Conservation (phyloP, 352 stramenopile genomes). For the Globisporangium takayamanum region DNA sequence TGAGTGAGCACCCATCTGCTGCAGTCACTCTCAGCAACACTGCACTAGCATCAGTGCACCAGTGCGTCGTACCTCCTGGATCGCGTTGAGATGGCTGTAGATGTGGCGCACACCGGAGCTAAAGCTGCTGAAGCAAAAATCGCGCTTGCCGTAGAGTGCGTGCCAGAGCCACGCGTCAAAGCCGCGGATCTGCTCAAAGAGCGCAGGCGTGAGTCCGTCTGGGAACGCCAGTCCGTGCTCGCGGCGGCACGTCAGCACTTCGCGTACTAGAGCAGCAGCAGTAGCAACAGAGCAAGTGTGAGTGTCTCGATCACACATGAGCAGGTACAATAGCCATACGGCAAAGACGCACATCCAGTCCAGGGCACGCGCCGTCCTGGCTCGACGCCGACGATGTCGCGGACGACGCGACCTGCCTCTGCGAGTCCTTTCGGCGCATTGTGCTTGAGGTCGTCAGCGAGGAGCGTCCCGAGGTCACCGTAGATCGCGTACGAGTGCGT, state of each 20-base stretch:
- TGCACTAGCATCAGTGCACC: too few relatives aligned
- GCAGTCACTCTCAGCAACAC: too few relatives aligned
- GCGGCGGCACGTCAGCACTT: constrained; percentile 61
- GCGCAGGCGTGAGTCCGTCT: constrained; percentile 38
- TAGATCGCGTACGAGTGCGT: constrained; percentile 69
- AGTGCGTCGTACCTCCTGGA: constrained; percentile 27
- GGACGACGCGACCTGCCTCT: constrained; percentile 32
- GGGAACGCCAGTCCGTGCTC: constrained; percentile 56
- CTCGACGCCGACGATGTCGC: constrained; percentile 32
- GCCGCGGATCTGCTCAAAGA: constrained; percentile 56
- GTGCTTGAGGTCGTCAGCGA: constrained; percentile 45
- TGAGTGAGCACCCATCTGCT: not conserved
- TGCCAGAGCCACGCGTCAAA: constrained; percentile 77
- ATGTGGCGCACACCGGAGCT: constrained; percentile 45
- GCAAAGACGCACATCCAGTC: constrained; percentile 45
- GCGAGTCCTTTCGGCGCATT: constrained; percentile 35
- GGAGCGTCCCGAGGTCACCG: constrained; percentile 32
- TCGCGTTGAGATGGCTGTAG: constrained; percentile 34
- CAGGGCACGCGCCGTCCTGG: constrained; percentile 41
- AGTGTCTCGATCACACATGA: not conserved
- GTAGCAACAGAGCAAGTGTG: not conserved
- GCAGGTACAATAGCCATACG: not conserved
- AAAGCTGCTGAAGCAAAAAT: constrained; percentile 64
- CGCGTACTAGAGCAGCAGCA: constrained; percentile 35
- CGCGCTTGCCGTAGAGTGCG: constrained; percentile 56